Evolutionary conservation across 352 stramenopile species (phyloP).

Genomic region (Thalassiosira mediterranea): DNA sequence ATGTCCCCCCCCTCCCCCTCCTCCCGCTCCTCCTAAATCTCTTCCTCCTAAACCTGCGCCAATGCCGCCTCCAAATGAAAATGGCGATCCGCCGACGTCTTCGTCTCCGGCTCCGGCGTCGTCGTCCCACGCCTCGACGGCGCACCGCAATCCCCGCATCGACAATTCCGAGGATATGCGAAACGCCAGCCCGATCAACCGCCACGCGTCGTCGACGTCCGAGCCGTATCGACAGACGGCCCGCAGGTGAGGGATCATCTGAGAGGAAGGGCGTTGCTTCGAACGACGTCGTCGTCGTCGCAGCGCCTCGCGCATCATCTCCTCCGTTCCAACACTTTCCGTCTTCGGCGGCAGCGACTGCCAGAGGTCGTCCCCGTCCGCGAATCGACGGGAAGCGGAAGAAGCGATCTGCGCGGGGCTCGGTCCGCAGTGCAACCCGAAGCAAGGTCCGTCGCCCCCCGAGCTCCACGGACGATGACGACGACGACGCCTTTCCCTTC

Average conservation of each 20-base stretch:
- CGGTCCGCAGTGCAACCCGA: slow-evolving; percentile 56
- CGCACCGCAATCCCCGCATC: slow-evolving; percentile 23
- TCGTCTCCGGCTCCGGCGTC: too few relatives aligned
- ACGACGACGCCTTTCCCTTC: too few relatives aligned
- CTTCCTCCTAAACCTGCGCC: too few relatives aligned
- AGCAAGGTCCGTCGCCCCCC: slow-evolving; percentile 69
- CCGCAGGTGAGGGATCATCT: slow-evolving; percentile 60
- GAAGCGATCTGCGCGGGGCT: slow-evolving; percentile 12
- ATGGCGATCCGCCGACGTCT: too few relatives aligned
- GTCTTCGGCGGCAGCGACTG: slow-evolving; percentile 11
- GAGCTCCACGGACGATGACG: slow-evolving; percentile 60
- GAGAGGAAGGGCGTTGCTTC: neutral
- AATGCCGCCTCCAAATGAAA: too few relatives aligned
- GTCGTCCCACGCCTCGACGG: slow-evolving; percentile 67
- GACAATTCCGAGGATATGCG: slow-evolving; percentile 38
- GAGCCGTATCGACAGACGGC: slow-evolving; percentile 63
- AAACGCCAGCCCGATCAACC: slow-evolving; percentile 47
- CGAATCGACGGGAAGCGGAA: slow-evolving; percentile 4
- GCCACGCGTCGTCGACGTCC: slow-evolving; percentile 66
- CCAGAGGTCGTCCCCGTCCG: slow-evolving; percentile 39
- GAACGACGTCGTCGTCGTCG: neutral
- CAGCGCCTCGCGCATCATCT: slow-evolving; percentile 1
- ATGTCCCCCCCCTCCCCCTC: too few relatives aligned
- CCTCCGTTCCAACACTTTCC: neutral
- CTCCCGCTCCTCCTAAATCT: too few relatives aligned